phyloP scores from a whole-genome alignment of 108 stramenopile genomes.

The Epithemia pelagica region DNA sequence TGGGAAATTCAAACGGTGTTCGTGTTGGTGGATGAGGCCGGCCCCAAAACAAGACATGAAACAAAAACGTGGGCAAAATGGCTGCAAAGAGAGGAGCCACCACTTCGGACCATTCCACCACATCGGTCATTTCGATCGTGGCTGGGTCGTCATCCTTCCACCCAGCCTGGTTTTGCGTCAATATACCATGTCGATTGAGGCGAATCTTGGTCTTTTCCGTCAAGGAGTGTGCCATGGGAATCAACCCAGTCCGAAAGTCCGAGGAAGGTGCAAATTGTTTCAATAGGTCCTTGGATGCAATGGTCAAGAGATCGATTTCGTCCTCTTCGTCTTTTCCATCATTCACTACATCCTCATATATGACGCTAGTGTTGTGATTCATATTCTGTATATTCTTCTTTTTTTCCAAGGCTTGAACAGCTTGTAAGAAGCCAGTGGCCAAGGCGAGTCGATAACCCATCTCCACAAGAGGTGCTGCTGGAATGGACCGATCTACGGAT shows the following conservation, averaged over 20 bases:
- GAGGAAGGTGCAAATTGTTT: not conserved
- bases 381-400: not conserved
- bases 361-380: not conserved
- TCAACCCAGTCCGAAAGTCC: not conserved
- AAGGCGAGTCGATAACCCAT: conserved; percentile 33
- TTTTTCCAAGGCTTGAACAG: not conserved
- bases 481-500: conserved; percentile 5
- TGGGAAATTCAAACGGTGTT: conserved; percentile 48
- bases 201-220: conserved; percentile 4
- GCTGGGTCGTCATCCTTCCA: not conserved
- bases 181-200: conserved; percentile 3
- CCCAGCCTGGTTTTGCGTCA: not conserved
- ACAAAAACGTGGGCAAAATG: conserved; percentile 58
- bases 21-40: conserved; percentile 39
- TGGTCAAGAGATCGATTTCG: conserved; percentile 17
- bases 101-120: conserved; percentile 63
- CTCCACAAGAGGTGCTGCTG: conserved; percentile 23
- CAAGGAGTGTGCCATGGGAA: conserved; percentile 29
- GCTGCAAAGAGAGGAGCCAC: conserved; percentile 58
- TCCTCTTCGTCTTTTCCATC: conserved; percentile 22
- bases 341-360: not conserved
- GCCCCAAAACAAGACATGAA: conserved; percentile 52
- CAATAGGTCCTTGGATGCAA: not conserved
- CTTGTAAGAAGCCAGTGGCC: conserved; percentile 31
- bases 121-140: conserved; percentile 26